Evolutionary conservation across 2,329 filamentous ascomycete species (phyloP).

Genomic region (Pezicula rhizophila): DNA sequence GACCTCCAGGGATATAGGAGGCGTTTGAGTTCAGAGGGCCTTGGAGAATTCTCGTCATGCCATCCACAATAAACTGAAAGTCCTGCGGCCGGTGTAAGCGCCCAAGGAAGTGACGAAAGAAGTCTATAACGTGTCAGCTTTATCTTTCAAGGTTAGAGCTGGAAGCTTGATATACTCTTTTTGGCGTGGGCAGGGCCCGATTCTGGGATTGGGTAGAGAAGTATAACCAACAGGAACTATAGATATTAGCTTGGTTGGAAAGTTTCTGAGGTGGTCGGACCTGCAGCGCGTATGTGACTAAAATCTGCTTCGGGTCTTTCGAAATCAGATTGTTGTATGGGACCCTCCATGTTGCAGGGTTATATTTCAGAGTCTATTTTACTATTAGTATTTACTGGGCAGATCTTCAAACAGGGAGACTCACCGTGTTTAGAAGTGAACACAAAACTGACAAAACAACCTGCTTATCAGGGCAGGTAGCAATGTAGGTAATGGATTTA

Average conservation of each 20-base stretch:
- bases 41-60: conserved; percentile 86
- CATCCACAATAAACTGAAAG: conserved; percentile 94
- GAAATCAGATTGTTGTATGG: conserved; percentile 91
- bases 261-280: conserved; percentile 7
- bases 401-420: conserved; percentile 26
- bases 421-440: conserved; percentile 86
- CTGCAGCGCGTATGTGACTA: conserved; percentile 83
- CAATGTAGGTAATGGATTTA: conserved; percentile 80
- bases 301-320: conserved; percentile 81
- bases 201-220: conserved; percentile 86
- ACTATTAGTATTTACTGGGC: conserved; percentile 5
- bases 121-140: conserved; percentile 41
- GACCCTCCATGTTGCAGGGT: conserved; percentile 87
- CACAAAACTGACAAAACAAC: conserved; percentile 84
- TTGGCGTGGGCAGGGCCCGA: conserved; percentile 55
- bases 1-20: conserved; percentile 82
- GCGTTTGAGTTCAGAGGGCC: conserved; percentile 85
- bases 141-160: background rate
- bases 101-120: conserved; percentile 76
- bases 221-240: conserved; percentile 73
- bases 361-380: conserved; percentile 83
- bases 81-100: conserved; percentile 89
- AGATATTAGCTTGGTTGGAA: conserved; percentile 4
- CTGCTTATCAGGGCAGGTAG: conserved; percentile 84
- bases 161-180: conserved; percentile 48